Base-by-base conservation (phyloP, 306 rosid species). In the Ormosia emarginata region DNA sequence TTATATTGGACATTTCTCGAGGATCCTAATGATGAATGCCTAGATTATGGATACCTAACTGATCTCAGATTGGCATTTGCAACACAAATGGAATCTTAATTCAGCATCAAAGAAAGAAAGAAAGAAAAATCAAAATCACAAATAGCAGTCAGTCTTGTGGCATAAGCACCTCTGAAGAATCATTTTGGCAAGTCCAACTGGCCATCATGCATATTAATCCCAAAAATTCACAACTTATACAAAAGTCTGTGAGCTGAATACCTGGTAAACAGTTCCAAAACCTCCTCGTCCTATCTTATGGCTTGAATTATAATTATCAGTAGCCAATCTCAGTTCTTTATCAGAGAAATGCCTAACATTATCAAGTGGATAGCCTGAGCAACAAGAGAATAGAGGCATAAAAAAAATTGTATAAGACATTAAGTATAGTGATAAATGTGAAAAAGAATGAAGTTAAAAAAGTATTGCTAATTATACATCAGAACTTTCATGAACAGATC, bases 231-330 rank as follows among this genome's bases (percentile, higher is more conserved):
- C 68, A 81, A 74, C 75, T 70, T 64, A 64, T 79, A 57, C 39
- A 72, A 4, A 47, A 49, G 15, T 46, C 24, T 18, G 41, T 41
- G 56, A 74, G 65, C 62, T 12, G 17, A 78, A 78, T 93, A 96
- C 99, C 98, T 86, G 89, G 86, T 90, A 93, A 81, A 96, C 99
- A 47, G 85, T 88, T 80, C 99, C 99, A 86, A 93, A 96, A 75
- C 99, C 98, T 78, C 99, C 99, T 24, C 90, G 91, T 77, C 99
- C 99, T 67, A 96, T 77, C 92, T 88, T 96, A 71, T 86, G 86
- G 68, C 92, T 89, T 12, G 87, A 68, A 84, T 92, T 88, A 80
- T 91, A 96, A 83, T 91, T 78, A 84, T 92, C 88, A 7, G 99
- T 92, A 39, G 99, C 99, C 44, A 76, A 40, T 86, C 83, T 93